Percentiles rank a stretch among this genome's conserved stretches.
Evolutionary conservation across 2,329 filamentous ascomycete species (phyloP).

Genomic region (Cytospora chrysosperma): DNA sequence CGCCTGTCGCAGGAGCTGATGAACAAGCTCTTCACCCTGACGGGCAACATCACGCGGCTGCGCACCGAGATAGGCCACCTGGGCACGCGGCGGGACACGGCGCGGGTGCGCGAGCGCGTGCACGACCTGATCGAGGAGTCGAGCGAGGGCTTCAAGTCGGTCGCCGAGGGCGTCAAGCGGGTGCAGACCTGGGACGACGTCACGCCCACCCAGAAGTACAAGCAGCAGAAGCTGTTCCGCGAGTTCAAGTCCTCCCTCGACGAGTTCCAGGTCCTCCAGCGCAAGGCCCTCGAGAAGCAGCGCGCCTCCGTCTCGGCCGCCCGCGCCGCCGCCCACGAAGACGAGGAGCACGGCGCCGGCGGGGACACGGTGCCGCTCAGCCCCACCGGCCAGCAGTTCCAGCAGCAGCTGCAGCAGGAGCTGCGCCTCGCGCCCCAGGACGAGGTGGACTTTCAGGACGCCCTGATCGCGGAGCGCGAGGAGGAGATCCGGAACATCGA

Average conservation of each 20-base stretch:
- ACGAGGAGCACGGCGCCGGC: too few species aligned
- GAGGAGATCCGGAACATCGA: constrained; percentile 97
- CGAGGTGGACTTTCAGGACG: constrained; percentile 97
- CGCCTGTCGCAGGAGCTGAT: constrained; percentile 78
- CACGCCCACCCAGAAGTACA: constrained; percentile 90
- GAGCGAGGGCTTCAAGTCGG: constrained; percentile 81
- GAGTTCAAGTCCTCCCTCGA: constrained; percentile 87
- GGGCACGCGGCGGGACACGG: constrained; percentile 87
- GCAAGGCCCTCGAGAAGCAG: constrained; percentile 87
- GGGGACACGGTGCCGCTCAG: constrained; percentile 30
- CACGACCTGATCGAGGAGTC: constrained; percentile 86
- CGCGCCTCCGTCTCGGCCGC: constrained; percentile 81
- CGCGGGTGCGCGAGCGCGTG: constrained; percentile 85
- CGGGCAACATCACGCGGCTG: constrained; percentile 82
- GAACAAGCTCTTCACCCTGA: constrained; percentile 84
- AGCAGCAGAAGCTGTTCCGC: constrained; percentile 89
- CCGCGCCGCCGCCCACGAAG: constrained; percentile 69
- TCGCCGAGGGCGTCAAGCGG: constrained; percentile 91
- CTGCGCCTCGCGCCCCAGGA: constrained; percentile 82
- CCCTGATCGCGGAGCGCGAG: constrained; percentile 92
- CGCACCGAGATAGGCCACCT: constrained; percentile 81
- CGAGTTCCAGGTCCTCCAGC: constrained; percentile 92
- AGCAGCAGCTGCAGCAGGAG: constrained; percentile 68
- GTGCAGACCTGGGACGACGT: constrained; percentile 84
- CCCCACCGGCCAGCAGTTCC: constrained; percentile 50